Evolutionary conservation across 768 basidiomycete genomes (phyloP), one percentile per base, ranked within the genome.

Genomic region (Dacryopinax spathularia): DNA sequence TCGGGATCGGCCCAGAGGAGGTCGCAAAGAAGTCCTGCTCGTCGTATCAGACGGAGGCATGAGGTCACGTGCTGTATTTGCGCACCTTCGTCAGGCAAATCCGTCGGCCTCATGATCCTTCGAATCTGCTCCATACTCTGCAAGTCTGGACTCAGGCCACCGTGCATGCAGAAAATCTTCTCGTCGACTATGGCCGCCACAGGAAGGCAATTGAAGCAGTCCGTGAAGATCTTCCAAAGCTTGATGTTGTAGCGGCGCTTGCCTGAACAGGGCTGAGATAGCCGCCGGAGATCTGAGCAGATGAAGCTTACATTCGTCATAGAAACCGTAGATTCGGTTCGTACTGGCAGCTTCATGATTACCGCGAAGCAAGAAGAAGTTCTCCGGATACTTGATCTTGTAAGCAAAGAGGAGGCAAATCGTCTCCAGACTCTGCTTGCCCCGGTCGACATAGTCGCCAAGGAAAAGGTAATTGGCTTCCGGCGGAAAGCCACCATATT

Each of bases 361-460:
- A 33, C 66, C 66, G n/a, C 66, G 63, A 22, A 67, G 59, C 56
- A 67, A 60, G 36, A 67, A 67, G 64, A 67, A 67, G 66, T 67
- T 67, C 35, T 67, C 66, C 16, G 66, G 66, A 60, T 67, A 67
- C 36, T 67, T 67, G 64, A 62, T 63, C 61, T 67, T 67, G 62
- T 67, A 67, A 10, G 66, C 66, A 33, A 67, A 62, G 3, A 67
- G 44, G 12, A 67, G 64, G 36, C 66, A 67, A 64, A 67, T 67
- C n/a, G 66, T 67, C 62, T 67, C 66, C 56, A 67, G 66, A 34
- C 64, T 64, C 35, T 67, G 66, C 62, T 67, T 67, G n/a, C 66
- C 66, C 25, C 66, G 64, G 34, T 67, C 66, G 59, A 67, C 66
- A 60, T 67, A 67, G 59, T 67, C 66, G 56, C 66, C 66, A 1